These are phyloP conservation scores for Pyricularia grisea DNA, from an alignment of 2,329 filamentous ascomycete species.

Conservation along the genomic window DNA sequence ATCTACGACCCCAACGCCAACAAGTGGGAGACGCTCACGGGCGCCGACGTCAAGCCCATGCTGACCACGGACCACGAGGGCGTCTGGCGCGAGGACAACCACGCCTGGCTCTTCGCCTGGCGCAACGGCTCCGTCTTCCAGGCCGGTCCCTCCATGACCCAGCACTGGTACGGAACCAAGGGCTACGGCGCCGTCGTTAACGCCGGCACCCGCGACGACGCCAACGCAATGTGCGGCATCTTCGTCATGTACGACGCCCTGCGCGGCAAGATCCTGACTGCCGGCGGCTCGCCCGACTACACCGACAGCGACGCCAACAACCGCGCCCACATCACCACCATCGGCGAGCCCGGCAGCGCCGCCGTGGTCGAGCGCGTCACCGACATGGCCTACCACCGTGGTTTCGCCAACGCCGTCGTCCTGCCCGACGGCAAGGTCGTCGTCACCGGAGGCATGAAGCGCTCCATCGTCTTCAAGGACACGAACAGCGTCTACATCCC, in stretches of 20 bases:
- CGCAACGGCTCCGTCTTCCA: slow-evolving; percentile 38
- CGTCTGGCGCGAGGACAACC: slow-evolving; percentile 38
- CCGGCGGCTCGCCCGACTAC: slow-evolving; percentile 39
- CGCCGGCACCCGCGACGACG: slow-evolving; percentile 33
- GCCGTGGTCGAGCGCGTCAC: not conserved
- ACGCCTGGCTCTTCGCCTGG: slow-evolving; percentile 44
- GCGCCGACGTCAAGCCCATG: slow-evolving; percentile 30
- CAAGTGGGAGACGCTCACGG: slow-evolving; percentile 30
- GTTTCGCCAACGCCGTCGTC: slow-evolving; percentile 29
- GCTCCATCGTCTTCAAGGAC: slow-evolving; percentile 27
- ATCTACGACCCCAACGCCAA: slow-evolving; percentile 30
- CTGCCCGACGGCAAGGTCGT: slow-evolving; percentile 32
- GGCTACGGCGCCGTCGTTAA: slow-evolving; percentile 27
- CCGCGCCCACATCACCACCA: slow-evolving; percentile 23
- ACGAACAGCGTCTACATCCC: slow-evolving; percentile 22
- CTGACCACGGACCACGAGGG: slow-evolving; percentile 34
- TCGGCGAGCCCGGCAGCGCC: slow-evolving; percentile 10
- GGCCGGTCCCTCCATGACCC: slow-evolving; percentile 40
- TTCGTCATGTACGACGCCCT: slow-evolving; percentile 50
- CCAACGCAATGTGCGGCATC: slow-evolving; percentile 44
- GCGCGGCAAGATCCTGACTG: slow-evolving; percentile 44
- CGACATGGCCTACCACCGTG: slow-evolving; percentile 15
- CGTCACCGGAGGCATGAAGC: slow-evolving; percentile 27
- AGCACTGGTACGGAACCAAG: slow-evolving; percentile 46
- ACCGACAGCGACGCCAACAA: slow-evolving; percentile 28